Percentiles rank a stretch among this genome's conserved stretches.
Conservation (phyloP, 73 alveolate species). For the Tetrahymena borealis region DNA sequence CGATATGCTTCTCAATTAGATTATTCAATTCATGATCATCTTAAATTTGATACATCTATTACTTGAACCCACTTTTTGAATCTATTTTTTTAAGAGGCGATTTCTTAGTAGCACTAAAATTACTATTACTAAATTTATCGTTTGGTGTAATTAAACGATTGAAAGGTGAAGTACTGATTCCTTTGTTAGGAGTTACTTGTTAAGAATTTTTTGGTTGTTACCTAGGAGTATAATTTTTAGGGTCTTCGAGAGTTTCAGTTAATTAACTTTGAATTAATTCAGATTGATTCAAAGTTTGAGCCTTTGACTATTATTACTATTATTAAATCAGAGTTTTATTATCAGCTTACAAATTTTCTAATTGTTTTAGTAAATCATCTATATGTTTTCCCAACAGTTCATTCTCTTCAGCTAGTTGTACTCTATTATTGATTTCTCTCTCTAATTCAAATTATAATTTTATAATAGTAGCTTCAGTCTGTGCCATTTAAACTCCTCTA, state of each 20-base stretch:
- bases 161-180: neutral
- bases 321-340: neutral
- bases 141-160: neutral
- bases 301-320: too few species aligned
- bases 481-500: neutral
- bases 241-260: neutral
- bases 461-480: neutral
- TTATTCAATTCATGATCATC: neutral
- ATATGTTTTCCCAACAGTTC: neutral
- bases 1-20: neutral
- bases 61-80: neutral
- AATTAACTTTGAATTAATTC: neutral
- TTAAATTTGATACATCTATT: neutral
- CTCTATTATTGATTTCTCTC: neutral
- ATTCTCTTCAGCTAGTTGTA: neutral
- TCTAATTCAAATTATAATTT: neutral
- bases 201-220: neutral
- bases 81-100: neutral
- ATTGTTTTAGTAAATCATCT: neutral
- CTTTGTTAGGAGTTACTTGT: neutral
- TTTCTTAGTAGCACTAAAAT: neutral
- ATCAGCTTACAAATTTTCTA: neutral
- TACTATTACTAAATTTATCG: neutral
- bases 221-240: neutral
- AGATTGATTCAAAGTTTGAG: neutral